Evolutionary conservation across 345 rosid genomes (phyloP), one percentile per base, ranked within the genome.

Genomic region (Conringia planisiliqua): DNA sequence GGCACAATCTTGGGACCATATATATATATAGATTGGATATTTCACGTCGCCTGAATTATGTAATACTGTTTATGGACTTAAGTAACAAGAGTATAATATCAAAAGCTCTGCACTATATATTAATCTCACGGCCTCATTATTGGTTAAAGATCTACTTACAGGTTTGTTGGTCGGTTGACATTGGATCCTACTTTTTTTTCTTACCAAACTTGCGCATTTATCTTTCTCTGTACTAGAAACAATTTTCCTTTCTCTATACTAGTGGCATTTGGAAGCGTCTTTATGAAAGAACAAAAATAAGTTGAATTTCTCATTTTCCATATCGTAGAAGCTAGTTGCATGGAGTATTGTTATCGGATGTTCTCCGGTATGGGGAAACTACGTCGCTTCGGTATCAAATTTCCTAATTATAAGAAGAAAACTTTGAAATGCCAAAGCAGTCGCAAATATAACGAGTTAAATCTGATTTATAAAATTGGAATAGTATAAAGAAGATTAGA

Each of bases 121-220:
- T 30, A 35, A 66, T 65, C 39, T 4, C 58, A 58, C 72, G 78
- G 56, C 67, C 66, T 17, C 60, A 36, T 57, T 65, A 74, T 54
- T 55, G 10, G 46, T 7, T 39, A 10, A 17, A 16, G 10, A 72
- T 33, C n/a, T n/a, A 66, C 17, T 43, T 20, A 72, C 66, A 43
- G 66, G 43, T 48, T 66, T 74, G 51, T 57, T 66, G 66, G 78
- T 74, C 72, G 78, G 66, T 57, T 27, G 66, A 66, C 66, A 56
- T 74, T 35, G 72, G 42, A 66, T 66, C 55, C 43, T 42, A 27
- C 24, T 22, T 51, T 51, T 63, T 36, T 52, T 27, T 66, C 60
- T 57, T 47, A 40, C 17, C 40, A 32, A 18, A 51, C 7, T 40
- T 60, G 39, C 32, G 17, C 42, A 72, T n/a, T 14, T n/a, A 52